Conservation (phyloP, 768 basidiomycete genomes). For the Butyriboletus loyo region DNA sequence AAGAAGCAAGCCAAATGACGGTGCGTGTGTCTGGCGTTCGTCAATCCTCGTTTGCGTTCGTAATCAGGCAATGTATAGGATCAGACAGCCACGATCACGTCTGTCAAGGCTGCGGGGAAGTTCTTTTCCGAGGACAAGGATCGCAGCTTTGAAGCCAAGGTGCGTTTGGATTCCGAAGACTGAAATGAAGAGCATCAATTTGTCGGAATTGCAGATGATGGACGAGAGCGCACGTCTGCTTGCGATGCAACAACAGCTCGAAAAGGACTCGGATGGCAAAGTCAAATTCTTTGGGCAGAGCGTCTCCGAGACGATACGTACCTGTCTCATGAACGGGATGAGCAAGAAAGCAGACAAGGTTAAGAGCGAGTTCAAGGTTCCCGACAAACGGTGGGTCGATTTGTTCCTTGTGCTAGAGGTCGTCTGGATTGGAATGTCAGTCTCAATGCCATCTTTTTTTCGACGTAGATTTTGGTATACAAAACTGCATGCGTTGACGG, state of each 20-base stretch:
- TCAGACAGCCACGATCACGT: constrained; percentile 61
- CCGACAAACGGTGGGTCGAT: constrained; percentile 81
- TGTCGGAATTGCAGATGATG: constrained; percentile 64
- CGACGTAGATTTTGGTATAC: constrained; percentile 83
- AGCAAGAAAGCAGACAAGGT: constrained; percentile 87
- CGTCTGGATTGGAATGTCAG: not conserved
- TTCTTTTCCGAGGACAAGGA: constrained; percentile 97
- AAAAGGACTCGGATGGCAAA: constrained; percentile 79
- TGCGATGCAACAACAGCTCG: constrained; percentile 78
- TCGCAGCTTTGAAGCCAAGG: constrained; percentile 86
- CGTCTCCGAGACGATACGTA: constrained; percentile 82
- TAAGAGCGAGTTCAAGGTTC: constrained; percentile 86
- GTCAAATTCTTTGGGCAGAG: constrained; percentile 79
- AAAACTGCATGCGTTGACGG: constrained; percentile 80
- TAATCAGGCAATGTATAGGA: constrained; percentile 49
- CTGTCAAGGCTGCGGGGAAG: constrained; percentile 82
- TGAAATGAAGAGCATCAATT: not conserved
- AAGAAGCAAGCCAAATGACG: constrained; percentile 68
- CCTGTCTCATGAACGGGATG: constrained; percentile 75
- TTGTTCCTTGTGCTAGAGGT: not conserved
- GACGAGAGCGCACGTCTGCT: constrained; percentile 83
- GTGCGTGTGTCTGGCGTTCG: constrained; percentile 39
- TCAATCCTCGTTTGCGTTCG: not conserved
- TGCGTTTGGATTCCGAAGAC: constrained; percentile 23
- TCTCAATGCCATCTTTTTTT: not conserved